A percentile compares a stretch with the other conserved stretches of the same genome.
phyloP scores from a whole-genome alignment of 1,284 basidiomycete genomes.

The Farysia itapuensis region DNA sequence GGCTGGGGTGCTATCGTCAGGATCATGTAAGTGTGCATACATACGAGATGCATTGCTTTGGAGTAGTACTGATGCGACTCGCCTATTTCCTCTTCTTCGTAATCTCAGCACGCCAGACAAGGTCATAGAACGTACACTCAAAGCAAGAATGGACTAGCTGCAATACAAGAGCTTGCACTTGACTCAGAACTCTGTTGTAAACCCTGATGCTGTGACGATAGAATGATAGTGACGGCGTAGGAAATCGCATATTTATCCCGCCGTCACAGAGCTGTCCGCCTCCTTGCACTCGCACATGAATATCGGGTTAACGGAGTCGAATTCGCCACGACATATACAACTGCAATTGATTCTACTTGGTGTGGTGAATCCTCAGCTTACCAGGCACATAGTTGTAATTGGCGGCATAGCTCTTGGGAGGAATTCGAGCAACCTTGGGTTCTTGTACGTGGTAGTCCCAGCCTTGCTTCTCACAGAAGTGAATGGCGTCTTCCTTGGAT shows the following conservation, averaged over 20 bases:
- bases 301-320: too few species aligned
- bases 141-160: slow-evolving; percentile 70
- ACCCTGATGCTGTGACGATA: too few species aligned
- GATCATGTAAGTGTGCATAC: slow-evolving; percentile 89
- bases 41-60: too few species aligned
- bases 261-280: too few species aligned
- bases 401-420: slow-evolving; percentile 73
- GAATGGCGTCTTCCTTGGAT: slow-evolving; percentile 86
- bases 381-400: slow-evolving; percentile 84
- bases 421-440: slow-evolving; percentile 61
- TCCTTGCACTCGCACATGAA: too few species aligned
- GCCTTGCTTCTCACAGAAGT: slow-evolving; percentile 68
- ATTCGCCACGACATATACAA: too few species aligned
- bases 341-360: slow-evolving; percentile 84
- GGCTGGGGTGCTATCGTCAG: slow-evolving; percentile 97
- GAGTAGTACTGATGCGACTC: too few species aligned
- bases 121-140: slow-evolving; percentile 56
- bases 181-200: too few species aligned
- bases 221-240: too few species aligned
- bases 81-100: neutral
- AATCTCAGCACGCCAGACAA: slow-evolving; percentile 55
- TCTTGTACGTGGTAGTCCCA: slow-evolving; percentile 61
- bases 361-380: slow-evolving; percentile 82
- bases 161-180: too few species aligned
- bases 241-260: too few species aligned